These are phyloP conservation scores for Linnemannia elongata DNA, from an alignment of 192 early-diverging fungal genomes.

Conservation along the genomic window DNA sequence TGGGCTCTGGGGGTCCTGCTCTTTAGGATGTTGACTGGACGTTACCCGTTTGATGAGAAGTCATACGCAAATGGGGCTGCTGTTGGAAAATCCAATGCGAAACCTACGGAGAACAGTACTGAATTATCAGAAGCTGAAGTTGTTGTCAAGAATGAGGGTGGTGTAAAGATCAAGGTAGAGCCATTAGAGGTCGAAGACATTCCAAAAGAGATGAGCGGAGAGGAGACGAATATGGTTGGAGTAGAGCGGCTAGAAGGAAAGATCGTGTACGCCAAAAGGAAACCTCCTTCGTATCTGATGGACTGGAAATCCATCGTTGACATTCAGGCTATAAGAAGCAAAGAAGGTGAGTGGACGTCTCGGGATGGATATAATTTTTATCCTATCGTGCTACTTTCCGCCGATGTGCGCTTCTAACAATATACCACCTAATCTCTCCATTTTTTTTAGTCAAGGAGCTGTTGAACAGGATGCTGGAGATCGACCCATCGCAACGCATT, in stretches of 20 bases:
- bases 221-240: background rate
- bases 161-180: background rate
- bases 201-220: background rate
- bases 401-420: background rate
- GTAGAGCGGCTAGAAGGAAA: background rate
- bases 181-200: background rate
- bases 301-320: constrained; percentile 10
- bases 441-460: constrained; percentile 11
- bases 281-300: background rate
- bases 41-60: constrained; percentile 25
- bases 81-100: background rate
- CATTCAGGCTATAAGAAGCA: constrained; percentile 1
- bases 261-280: background rate
- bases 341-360: background rate
- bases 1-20: constrained; percentile 44
- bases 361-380: background rate
- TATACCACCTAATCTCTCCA: background rate
- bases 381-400: background rate
- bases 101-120: background rate
- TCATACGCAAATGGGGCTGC: background rate
- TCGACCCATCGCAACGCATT: constrained; percentile 37
- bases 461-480: constrained; percentile 9
- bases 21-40: constrained; percentile 29
- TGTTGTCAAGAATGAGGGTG: no score
- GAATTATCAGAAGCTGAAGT: background rate